These are phyloP conservation scores for Craspedostauros australis DNA, from an alignment of 108 stramenopile species.

Conservation along the genomic window DNA sequence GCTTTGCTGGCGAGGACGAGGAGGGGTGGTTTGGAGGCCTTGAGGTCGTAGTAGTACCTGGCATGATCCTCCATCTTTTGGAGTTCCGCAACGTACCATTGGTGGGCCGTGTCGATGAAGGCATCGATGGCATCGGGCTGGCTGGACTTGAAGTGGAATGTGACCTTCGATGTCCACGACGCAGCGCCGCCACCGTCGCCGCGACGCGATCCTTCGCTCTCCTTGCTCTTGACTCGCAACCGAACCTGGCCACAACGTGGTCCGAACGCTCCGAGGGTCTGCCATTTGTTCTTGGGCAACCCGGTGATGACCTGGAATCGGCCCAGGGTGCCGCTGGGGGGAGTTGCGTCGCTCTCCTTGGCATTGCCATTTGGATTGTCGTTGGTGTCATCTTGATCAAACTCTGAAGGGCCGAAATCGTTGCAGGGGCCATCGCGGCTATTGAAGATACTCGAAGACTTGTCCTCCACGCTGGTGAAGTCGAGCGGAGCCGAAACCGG, in stretches of 20 bases:
- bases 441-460: not conserved
- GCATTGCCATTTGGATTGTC: constrained; percentile 5
- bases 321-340: too few species aligned
- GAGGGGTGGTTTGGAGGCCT: too few species aligned
- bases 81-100: constrained; percentile 23
- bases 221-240: not conserved
- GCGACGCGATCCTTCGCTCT: not conserved
- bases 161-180: not conserved
- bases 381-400: constrained; percentile 21
- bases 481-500: constrained; percentile 8
- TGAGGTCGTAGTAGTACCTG: constrained; percentile 27
- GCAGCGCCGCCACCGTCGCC: too few species aligned
- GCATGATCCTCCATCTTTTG: constrained; percentile 24
- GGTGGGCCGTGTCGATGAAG: constrained; percentile 23
- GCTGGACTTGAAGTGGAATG: constrained; percentile 6
- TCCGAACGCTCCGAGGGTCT: constrained; percentile 12
- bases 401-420: too few species aligned
- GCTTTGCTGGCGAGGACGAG: constrained; percentile 1
- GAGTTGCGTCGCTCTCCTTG: too few species aligned
- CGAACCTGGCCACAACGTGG: constrained; percentile 7
- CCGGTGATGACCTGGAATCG: constrained; percentile 14
- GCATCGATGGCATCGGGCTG: constrained; percentile 14
- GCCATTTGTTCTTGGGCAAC: constrained; percentile 9
- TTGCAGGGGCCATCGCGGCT: too few species aligned
- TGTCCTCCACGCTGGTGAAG: constrained; percentile 19